Evolutionary conservation across 2,329 filamentous ascomycete species (phyloP).

Genomic region (Setomelanomma holmii): DNA sequence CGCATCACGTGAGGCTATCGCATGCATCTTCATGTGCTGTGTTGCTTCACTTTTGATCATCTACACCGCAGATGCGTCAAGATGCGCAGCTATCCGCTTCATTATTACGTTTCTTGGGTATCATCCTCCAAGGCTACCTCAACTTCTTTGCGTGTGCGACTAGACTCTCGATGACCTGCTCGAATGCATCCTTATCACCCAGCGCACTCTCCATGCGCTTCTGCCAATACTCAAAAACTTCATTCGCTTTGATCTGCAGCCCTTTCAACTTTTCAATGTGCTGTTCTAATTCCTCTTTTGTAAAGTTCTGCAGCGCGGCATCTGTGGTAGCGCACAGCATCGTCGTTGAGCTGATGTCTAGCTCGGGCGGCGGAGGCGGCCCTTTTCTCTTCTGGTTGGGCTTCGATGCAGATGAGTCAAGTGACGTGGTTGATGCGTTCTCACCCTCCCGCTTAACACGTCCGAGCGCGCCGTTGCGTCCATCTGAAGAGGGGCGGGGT

Average conservation of each 20-base stretch:
- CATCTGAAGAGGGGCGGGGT: slow-evolving; percentile 47
- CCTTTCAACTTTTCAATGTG: slow-evolving; percentile 75
- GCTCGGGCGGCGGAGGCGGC: slow-evolving; percentile 72
- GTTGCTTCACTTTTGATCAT: not conserved
- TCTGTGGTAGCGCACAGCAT: slow-evolving; percentile 85
- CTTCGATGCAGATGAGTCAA: slow-evolving; percentile 47
- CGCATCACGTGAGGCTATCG: not conserved
- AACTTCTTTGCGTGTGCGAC: slow-evolving; percentile 90
- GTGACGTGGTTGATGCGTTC: slow-evolving; percentile 48
- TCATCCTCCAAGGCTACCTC: slow-evolving; percentile 64
- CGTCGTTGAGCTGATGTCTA: slow-evolving; percentile 80
- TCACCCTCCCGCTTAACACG: slow-evolving; percentile 45
- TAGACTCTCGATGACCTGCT: slow-evolving; percentile 95
- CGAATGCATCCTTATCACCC: slow-evolving; percentile 90
- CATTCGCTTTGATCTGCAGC: slow-evolving; percentile 73
- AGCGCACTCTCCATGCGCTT: slow-evolving; percentile 84
- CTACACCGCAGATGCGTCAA: not conserved
- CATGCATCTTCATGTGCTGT: not conserved
- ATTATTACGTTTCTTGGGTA: not conserved
- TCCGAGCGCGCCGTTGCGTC: slow-evolving; percentile 44
- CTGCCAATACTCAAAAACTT: slow-evolving; percentile 87
- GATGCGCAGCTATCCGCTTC: not conserved
- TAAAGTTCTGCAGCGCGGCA: slow-evolving; percentile 80
- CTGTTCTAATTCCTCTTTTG: slow-evolving; percentile 73
- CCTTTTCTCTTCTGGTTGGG: slow-evolving; percentile 59